Evolutionary conservation across 2,329 filamentous ascomycete genomes (phyloP), one percentile per base, ranked within the genome.

Genomic region (Thelonectria blattea): DNA sequence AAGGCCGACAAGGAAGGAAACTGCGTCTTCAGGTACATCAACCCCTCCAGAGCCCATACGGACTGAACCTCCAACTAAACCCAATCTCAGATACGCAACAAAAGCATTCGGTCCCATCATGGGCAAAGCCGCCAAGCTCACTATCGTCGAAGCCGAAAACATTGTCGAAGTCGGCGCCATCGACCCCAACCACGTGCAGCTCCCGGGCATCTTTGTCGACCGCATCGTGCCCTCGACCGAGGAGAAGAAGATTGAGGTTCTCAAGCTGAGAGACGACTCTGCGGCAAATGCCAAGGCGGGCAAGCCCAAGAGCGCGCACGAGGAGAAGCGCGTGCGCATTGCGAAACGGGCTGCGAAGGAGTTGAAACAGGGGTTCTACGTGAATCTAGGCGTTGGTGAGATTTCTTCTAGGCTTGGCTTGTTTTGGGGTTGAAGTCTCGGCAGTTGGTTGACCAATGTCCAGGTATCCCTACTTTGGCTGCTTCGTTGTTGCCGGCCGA

Each of bases 71-170:
- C 18, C 11, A 37, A 34, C 41, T 52, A 2, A 30, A 27, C 18
- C 51, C 59, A 52, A 56, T 2, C 2, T 32, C 1, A 84, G 83
- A 65, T 88, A 91, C 75, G 90, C 90, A 0, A 92, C 90, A 32
- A 91, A 91, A 73, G 87, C 89, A 0, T 93, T 92, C 65, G 89
- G 87, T 1, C 84, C 86, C 6, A 83, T 91, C 63, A 92, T 93
- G 90, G 92, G 90, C 61, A 93, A 94, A 77, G 91, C 91, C 0
- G 92, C 91, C 1, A 85, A 84, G 49, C 71, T 91, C 41, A 89
- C 91, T 24, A 93, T 96, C 42, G 91, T 95, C 39, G 92, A 96
- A 73, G 92, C 92, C 1, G 92, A 96, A 58, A 84, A 94, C 64
- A 92, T 96, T 60, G 92, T 96, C 53, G 86, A 89, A 2, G 76